Evolutionary conservation across 352 stramenopile genomes (phyloP), one percentile per base, ranked within the genome.

Genomic region (Phytopythium kandeliae): DNA sequence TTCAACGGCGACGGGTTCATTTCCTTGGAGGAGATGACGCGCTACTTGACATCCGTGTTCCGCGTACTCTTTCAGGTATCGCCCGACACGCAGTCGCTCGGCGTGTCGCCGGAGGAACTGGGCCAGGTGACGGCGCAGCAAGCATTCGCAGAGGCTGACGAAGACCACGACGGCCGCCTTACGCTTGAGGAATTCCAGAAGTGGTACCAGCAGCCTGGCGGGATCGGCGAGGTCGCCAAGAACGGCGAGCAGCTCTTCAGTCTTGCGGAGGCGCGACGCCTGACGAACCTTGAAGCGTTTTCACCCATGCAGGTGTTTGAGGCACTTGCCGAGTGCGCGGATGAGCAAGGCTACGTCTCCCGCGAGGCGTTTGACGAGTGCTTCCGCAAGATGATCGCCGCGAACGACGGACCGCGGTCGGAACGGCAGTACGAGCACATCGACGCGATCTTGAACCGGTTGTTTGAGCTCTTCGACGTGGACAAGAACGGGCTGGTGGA

Each of bases 1-100:
- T 89, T 92, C 48, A 92, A 96, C 57, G 81, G 80, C 28, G 87
- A 96, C 55, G 83, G 85, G 0, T 92, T 86, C 51, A 94, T 96
- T 40, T 93, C 84, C 2, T 38, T 89, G 13, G 76, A 89, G 10
- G 85, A 96, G 36, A 92, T 96, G 80, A 83, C 78, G 19, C 83
- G 74, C 16, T 96, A 96, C 57, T 54, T 96, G 28, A 88, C 82
- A n/a, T 89, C 78, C 1, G 82, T 95, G 0, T 95, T 96, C 55
- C 82, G 77, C 30, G 81, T 95, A 16, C 65, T 96, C 3, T 95
- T 89, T 45, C 76, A 86, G 69, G 74, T 89, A n/a, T 85, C 69
- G 10, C 73, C 78, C 2, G 72, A 89, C 36, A 75, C 75, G 0
- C 66, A 84, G 45, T 70, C 69, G 1, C 60, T 80, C 19, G 74